These are phyloP conservation scores for Brachypodium distachyon DNA, from an alignment of 202 grass and related monocot species.

Conservation along the genomic window DNA sequence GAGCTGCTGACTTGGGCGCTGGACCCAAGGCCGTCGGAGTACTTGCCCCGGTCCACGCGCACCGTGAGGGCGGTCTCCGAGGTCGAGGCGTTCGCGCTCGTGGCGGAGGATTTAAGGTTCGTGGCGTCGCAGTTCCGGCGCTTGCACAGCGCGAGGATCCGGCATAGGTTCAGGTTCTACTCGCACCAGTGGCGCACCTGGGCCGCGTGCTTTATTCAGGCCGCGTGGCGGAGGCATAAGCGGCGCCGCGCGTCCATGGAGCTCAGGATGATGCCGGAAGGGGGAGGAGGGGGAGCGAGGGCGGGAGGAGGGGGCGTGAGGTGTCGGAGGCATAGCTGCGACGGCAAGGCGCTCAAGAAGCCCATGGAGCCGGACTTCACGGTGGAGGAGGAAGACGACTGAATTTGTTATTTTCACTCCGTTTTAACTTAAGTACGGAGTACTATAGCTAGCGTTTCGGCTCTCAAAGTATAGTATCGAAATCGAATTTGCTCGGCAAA, in stretches of 20 bases:
- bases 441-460: too few relatives aligned
- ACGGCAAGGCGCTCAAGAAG: constrained; percentile 41
- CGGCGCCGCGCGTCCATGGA: constrained; percentile 62
- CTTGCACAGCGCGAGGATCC: constrained; percentile 69
- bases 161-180: constrained; percentile 87
- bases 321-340: constrained; percentile 15
- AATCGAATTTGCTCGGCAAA: too few relatives aligned
- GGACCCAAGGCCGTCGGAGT: constrained; percentile 39
- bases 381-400: constrained; percentile 45
- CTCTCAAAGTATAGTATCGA: too few relatives aligned
- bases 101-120: constrained; percentile 69
- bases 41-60: constrained; percentile 77
- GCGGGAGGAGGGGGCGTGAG: neutral
- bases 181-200: constrained; percentile 95
- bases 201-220: constrained; percentile 94
- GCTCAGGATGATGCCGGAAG: constrained; percentile 20
- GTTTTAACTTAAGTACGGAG: too few relatives aligned
- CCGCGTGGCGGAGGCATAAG: constrained; percentile 66
- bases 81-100: constrained; percentile 93
- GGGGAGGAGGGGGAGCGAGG: neutral
- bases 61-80: constrained; percentile 81
- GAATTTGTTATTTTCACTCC: neutral
- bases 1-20: constrained; percentile 96
- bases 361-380: constrained; percentile 79
- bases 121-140: constrained; percentile 77